Base-by-base conservation (phyloP, 441 rosid genomes). In the Pelargonium australe region DNA sequence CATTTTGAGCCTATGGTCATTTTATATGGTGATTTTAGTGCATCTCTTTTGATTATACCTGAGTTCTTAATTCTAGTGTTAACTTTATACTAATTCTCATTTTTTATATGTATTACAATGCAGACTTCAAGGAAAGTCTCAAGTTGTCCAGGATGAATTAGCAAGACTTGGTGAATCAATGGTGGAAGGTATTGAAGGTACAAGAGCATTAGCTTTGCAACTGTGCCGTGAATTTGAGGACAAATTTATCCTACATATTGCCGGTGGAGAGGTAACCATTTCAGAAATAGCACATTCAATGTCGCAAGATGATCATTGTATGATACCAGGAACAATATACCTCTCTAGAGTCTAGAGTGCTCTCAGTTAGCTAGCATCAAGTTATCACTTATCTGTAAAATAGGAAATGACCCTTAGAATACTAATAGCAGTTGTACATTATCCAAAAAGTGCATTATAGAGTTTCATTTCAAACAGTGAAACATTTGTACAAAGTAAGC, bases 161-260 rank as follows among this genome's bases (percentile, higher is more conserved):
- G 81, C 84, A 43, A 86, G 90, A 85, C 84, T 94, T 75, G 98
- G 98, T 66, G 97, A 86, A 75, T 86, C 82, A 71, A 84, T 91
- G 87, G 88, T 89, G 77, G 73, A 73, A 69, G 87, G 89, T 80
- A 77, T 91, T 73, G 98, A 94, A 85, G 97, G 98, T 69, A 91
- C 98, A 43, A 86, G 88, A 85, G 97, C 97, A 70, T 72, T 94
- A 40, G 98, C 97, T 63, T 86, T 94, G 87, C 96, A 91, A 86
- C 87, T 94, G 43, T 94, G 98, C 74, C 98, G 98, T 75, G 97
- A 93, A 76, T 93, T 91, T 83, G 97, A 94, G 78, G 98, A 94
- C 73, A 89, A 86, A 79, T 94, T 94, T 85, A 97, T 94, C 73
- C 87, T 57, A 68, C 97, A 94, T 80, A 81, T 94, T 67, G 81